Percentiles rank a stretch among this genome's conserved stretches.
These are phyloP conservation scores for Beauveria bassiana DNA, from an alignment of 2,329 filamentous ascomycete species.

Conservation along the genomic window DNA sequence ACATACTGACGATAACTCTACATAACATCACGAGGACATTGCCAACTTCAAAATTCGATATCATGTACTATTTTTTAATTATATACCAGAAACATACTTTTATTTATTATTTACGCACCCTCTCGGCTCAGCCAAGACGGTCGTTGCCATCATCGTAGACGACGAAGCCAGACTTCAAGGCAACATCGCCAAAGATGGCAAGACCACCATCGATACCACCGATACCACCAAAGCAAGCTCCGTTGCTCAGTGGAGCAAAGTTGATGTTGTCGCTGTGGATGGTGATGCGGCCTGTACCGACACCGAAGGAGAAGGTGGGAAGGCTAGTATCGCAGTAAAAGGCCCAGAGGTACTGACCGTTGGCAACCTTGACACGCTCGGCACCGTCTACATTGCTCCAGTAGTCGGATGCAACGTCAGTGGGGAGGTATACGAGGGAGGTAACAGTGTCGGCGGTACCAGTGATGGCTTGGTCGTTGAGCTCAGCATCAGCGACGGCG, in stretches of 20 bases:
- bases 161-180: slow-evolving; percentile 54
- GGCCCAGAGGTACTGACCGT: slow-evolving; percentile 17
- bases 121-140: slow-evolving; percentile 30
- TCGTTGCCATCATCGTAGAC: slow-evolving; percentile 49
- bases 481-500: slow-evolving; percentile 13
- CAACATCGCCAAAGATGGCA: slow-evolving; percentile 57
- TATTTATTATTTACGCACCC: neutral
- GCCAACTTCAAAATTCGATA: neutral
- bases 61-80: neutral
- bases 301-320: slow-evolving; percentile 44
- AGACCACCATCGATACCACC: slow-evolving; percentile 40
- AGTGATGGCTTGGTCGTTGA: slow-evolving; percentile 31
- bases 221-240: slow-evolving; percentile 57
- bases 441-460: slow-evolving; percentile 53
- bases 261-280: slow-evolving; percentile 22
- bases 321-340: slow-evolving; percentile 34
- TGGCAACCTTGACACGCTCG: neutral
- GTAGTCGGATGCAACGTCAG: slow-evolving; percentile 40
- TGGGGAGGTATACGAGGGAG: slow-evolving; percentile 52
- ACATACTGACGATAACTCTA: neutral
- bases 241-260: neutral
- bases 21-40: neutral
- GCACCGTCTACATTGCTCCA: slow-evolving; percentile 23
- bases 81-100: neutral
- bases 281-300: slow-evolving; percentile 49